phyloP scores from a whole-genome alignment of 805 yeast species.

The Lachancea meyersii region DNA sequence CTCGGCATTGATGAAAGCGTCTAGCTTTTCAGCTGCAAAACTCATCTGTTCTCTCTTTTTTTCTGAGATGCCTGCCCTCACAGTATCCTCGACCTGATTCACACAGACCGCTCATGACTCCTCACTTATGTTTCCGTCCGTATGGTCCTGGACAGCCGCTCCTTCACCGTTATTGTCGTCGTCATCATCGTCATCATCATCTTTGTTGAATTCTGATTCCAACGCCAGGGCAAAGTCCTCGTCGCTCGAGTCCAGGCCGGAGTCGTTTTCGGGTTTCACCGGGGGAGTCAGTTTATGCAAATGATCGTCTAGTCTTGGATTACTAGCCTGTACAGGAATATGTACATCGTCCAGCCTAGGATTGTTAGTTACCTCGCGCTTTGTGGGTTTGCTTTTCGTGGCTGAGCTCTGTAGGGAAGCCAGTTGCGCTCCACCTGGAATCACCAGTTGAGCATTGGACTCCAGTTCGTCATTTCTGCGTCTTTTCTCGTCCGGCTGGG shows the following conservation, averaged over 20 bases:
- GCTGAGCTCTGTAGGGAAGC: not conserved
- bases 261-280: constrained; percentile 25
- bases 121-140: constrained; percentile 16
- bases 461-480: constrained; percentile 30
- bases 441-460: constrained; percentile 27
- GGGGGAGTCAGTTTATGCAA: constrained; percentile 14
- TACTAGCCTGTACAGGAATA: not conserved
- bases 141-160: constrained; percentile 22
- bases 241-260: constrained; percentile 30
- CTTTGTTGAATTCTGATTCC: constrained; percentile 28
- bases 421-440: constrained; percentile 20
- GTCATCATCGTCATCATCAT: constrained; percentile 12
- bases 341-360: constrained; percentile 6
- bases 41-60: too few species aligned
- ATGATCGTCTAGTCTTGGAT: constrained; percentile 14
- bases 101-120: not conserved
- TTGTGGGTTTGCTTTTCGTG: not conserved
- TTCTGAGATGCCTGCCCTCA: too few species aligned
- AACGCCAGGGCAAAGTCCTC: constrained; percentile 32
- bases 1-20: too few species aligned
- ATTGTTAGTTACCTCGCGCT: constrained; percentile 12
- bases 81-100: too few species aligned
- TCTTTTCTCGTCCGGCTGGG: constrained; percentile 27
- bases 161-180: not conserved
- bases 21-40: too few species aligned